phyloP scores from a whole-genome alignment of 2,329 filamentous ascomycete genomes.

The Fusarium sp. region DNA sequence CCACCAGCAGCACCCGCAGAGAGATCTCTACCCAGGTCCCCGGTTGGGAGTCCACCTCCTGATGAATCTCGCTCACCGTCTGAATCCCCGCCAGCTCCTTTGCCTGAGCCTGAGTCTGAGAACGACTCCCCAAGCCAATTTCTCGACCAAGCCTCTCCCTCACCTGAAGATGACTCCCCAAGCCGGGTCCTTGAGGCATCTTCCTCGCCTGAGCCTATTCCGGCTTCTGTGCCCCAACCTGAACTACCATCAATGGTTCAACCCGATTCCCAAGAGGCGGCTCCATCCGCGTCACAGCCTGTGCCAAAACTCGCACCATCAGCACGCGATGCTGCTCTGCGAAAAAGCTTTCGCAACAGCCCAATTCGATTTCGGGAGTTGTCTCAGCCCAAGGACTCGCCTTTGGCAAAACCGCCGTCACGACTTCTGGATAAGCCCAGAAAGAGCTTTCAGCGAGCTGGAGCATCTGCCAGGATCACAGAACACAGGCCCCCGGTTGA shows the following conservation, averaged over 20 bases:
- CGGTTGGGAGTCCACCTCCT: conserved; percentile 7
- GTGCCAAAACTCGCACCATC: conserved; percentile 49
- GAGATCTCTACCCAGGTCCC: background rate
- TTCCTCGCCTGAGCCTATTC: conserved; percentile 12
- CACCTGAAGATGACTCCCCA: conserved; percentile 6
- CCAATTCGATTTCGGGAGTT: conserved; percentile 59
- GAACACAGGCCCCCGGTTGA: background rate
- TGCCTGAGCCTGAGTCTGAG: background rate
- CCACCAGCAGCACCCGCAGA: background rate
- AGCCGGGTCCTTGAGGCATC: background rate
- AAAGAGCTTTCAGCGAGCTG: conserved; percentile 9
- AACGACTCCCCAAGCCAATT: conserved; percentile 5
- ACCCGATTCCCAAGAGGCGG: background rate
- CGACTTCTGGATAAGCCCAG: conserved; percentile 35
- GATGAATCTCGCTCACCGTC: conserved; percentile 1
- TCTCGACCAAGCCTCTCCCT: background rate
- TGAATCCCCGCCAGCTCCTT: background rate
- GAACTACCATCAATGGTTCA: conserved; percentile 19
- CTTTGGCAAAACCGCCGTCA: conserved; percentile 57
- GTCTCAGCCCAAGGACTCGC: conserved; percentile 56
- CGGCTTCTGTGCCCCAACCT: conserved; percentile 31
- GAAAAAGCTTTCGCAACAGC: conserved; percentile 69
- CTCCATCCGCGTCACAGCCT: conserved; percentile 21
- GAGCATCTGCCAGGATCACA: background rate
- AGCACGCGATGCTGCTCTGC: conserved; percentile 63